A percentile compares a stretch with the other conserved stretches of the same genome.
These are phyloP conservation scores for Gamsiella multidivaricata DNA, from an alignment of 192 early-diverging fungal genomes.

Conservation along the genomic window DNA sequence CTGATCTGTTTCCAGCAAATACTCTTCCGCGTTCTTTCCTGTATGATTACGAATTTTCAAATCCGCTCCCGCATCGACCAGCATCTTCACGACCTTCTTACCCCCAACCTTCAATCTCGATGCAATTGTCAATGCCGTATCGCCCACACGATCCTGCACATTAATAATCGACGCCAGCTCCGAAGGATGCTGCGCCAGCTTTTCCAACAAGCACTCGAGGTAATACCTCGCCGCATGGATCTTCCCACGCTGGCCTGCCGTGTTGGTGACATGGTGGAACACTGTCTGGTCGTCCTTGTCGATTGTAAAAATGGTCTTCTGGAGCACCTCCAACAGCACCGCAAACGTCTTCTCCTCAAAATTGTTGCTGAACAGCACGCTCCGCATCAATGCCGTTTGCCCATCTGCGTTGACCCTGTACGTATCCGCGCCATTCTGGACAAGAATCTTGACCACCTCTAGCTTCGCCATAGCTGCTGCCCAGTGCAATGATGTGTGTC, in stretches of 20 bases:
- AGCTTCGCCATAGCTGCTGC: constrained; percentile 90
- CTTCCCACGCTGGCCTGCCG: constrained; percentile 76
- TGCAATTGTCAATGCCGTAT: constrained; percentile 79
- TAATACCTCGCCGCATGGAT: constrained; percentile 85
- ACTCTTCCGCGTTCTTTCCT: constrained; percentile 76
- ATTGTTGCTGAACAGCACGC: constrained; percentile 90
- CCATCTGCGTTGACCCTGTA: constrained; percentile 80
- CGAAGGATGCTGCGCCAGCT: constrained; percentile 72
- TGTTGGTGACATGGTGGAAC: constrained; percentile 88
- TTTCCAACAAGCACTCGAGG: constrained; percentile 83
- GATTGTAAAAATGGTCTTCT: constrained; percentile 76
- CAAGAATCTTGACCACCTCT: constrained; percentile 76
- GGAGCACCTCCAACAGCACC: constrained; percentile 75
- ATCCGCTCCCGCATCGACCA: constrained; percentile 74
- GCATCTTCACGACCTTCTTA: constrained; percentile 64
- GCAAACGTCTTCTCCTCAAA: constrained; percentile 85
- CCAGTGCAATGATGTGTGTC: constrained; percentile 96
- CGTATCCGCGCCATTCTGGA: constrained; percentile 79
- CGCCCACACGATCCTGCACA: constrained; percentile 84
- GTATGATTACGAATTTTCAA: constrained; percentile 68
- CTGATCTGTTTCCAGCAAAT: constrained; percentile 52
- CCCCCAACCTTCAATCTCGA: constrained; percentile 66
- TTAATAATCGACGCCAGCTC: constrained; percentile 82
- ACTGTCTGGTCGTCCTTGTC: constrained; percentile 88
- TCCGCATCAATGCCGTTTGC: constrained; percentile 93